Conservation (phyloP, 805 yeast species). For the Kazachstania martiniae region DNA sequence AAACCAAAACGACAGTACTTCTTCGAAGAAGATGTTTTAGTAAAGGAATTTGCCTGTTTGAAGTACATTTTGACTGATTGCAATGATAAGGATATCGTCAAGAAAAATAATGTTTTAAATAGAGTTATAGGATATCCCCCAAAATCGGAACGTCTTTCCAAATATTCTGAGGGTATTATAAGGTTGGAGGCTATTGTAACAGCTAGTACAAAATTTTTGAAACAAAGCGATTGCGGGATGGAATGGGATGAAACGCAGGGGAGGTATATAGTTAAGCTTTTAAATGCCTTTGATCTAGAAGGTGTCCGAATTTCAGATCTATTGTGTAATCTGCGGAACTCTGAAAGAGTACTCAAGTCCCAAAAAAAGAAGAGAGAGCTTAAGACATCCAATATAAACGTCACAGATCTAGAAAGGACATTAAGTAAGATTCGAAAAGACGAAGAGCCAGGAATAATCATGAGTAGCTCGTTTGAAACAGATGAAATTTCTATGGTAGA, state of each 20-base stretch:
- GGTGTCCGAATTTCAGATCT: no score
- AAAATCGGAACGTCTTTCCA: slow-evolving; percentile 1
- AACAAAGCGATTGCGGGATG: slow-evolving; percentile 7
- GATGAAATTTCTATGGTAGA: no score
- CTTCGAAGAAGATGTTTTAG: slow-evolving; percentile 11
- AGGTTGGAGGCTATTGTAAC: slow-evolving; percentile 7
- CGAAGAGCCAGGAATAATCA: no score
- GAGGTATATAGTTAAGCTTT: neutral
- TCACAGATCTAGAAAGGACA: no score
- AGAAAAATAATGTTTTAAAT: slow-evolving; percentile 1
- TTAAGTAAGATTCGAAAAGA: no score
- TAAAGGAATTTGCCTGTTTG: slow-evolving; percentile 8
- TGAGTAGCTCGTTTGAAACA: no score
- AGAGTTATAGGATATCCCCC: slow-evolving; percentile 5
- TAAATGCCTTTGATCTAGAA: no score
- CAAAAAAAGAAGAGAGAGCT: no score
- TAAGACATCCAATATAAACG: no score
- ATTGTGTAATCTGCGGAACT: no score
- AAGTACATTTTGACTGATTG: slow-evolving; percentile 10
- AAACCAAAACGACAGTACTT: slow-evolving; percentile 7
- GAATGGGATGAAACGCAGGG: slow-evolving; percentile 3
- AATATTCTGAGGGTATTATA: slow-evolving; percentile 5
- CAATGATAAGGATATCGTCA: slow-evolving; percentile 8
- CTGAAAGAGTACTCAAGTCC: no score
- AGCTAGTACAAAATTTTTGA: slow-evolving; percentile 8